These are phyloP conservation scores for Wickerhamiella domercqiae DNA, from an alignment of 805 yeast genomes.

Conservation along the genomic window DNA sequence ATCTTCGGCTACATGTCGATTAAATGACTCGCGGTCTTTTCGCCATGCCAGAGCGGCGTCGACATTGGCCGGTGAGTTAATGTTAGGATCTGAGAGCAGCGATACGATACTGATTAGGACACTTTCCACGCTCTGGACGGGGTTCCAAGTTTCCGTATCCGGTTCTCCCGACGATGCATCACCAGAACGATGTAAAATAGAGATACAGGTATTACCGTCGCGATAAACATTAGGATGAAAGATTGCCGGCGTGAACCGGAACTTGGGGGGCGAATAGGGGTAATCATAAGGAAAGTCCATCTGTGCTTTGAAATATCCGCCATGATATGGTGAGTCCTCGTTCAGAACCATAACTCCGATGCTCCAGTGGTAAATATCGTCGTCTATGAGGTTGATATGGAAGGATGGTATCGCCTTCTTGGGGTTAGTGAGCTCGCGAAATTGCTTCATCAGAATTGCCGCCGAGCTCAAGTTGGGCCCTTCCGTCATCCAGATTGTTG, in stretches of 20 bases:
- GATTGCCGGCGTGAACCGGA: slow-evolving; percentile 82
- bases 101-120: slow-evolving; percentile 84
- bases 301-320: slow-evolving; percentile 86
- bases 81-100: slow-evolving; percentile 83
- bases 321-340: slow-evolving; percentile 80
- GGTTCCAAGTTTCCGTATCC: slow-evolving; percentile 77
- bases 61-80: slow-evolving; percentile 85
- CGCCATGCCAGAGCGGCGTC: slow-evolving; percentile 90
- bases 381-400: slow-evolving; percentile 46
- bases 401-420: slow-evolving; percentile 60
- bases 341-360: slow-evolving; percentile 85
- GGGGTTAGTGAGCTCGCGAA: slow-evolving; percentile 84
- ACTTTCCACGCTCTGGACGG: slow-evolving; percentile 69
- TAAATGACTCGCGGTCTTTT: slow-evolving; percentile 62
- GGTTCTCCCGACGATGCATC: slow-evolving; percentile 84
- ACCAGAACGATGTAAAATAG: slow-evolving; percentile 83
- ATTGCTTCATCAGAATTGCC: slow-evolving; percentile 81
- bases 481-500: slow-evolving; percentile 3
- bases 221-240: slow-evolving; percentile 91
- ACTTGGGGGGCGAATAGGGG: slow-evolving; percentile 86
- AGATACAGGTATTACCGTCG: slow-evolving; percentile 85
- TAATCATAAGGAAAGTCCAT: slow-evolving; percentile 86
- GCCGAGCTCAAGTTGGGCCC: slow-evolving; percentile 35
- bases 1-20: slow-evolving; percentile 58
- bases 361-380: slow-evolving; percentile 55